Evolutionary conservation across 179 eudicot genomes (phyloP), one percentile per base, ranked within the genome.

Genomic region (Spinacia oleracea): DNA sequence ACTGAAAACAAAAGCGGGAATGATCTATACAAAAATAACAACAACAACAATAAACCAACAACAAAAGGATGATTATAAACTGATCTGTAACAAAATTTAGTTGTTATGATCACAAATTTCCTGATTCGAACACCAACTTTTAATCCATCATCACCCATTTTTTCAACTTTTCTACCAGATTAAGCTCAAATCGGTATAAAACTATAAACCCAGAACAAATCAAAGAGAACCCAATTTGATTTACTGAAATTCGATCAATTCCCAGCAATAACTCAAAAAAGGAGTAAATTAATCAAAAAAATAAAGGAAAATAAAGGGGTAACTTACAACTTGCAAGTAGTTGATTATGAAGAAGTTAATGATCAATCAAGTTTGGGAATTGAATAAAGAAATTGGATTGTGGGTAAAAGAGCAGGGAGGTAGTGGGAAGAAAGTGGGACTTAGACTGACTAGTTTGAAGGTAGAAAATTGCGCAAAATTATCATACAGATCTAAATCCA

Each of bases 1-100:
- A 93, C 59, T 7, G 89, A 89, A 86, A 94, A 93, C 84, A 93
- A 18, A 72, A 85, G 86, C 51, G 98, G 98, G 70, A 79, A 91
- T 62, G 89, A 88, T 88, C 89, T 90, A 77, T 91, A 82, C 88
- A 93, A 73, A 76, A 84, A 85, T 4, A 91, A 45, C 77, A 91
- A 71, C 67, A 91, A 74, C 77, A 91, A 81, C 63, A 89, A 68
- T 82, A 81, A 58, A 74, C 89, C 90, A 81, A 89, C 95, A 79
- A 90, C 77, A 73, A 94, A 85, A 55, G 98, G 98, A 85, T 94
- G 97, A 77, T 81, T 84, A 32, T 78, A 81, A 60, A 86, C 86
- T 87, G 87, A 86, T 90, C 89, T 86, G 73, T 79, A 87, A 81
- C 89, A 85, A 55, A 76, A 77, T 81, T 81, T 86, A 77, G 83